Base-by-base conservation (phyloP, 2,329 filamentous ascomycete species). In the Fusarium sp. region DNA sequence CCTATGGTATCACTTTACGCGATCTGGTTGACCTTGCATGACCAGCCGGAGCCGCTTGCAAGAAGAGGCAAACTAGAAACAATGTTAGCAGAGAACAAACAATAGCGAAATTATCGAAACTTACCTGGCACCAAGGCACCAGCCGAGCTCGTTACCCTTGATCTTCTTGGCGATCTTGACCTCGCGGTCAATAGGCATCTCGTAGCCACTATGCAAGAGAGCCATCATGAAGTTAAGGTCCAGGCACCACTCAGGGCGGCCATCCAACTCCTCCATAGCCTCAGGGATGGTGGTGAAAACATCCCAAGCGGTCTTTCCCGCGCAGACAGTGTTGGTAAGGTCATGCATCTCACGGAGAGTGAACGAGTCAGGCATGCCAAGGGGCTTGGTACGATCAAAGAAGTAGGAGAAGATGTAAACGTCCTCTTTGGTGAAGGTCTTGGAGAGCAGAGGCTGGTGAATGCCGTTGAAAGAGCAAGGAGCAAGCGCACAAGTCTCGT, bases 101-200 rank as follows among this genome's bases (percentile, higher is more conserved):
- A 17, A 22, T 20, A 53, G 10, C 4, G 11, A 7, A 27, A 41
- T 23, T 7, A 6, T n/a, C 25, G 23, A 37, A 55, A 23, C 90
- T 82, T 84, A 96, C 93, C 93, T 97, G 70, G 96, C 96, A 79
- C 96, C 96, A 76, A 99, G 85, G 82, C 95, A 98, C 96, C 96
- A 99, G 39, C 96, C 96, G 74, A 99, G 82, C 83, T 99, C 96
- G 79, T 97, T 97, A 57, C 90, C 90, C 83, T 96, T 95, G 77
- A 99, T 97, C 86, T 97, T 97, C 91, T 99, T 99, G 62, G 95
- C 96, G 77, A 97, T 97, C 85, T 92, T 95, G 70, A 99, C 94
- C 80, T 99, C 96, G 39, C 96, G 88, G 71, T 97, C 93, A 73
- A 98, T 90, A 6, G 95, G 95, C 93, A 99, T 97, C 72, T 98